These are phyloP conservation scores for Botrytis elliptica DNA, from an alignment of 2,329 filamentous ascomycete species.

Conservation along the genomic window DNA sequence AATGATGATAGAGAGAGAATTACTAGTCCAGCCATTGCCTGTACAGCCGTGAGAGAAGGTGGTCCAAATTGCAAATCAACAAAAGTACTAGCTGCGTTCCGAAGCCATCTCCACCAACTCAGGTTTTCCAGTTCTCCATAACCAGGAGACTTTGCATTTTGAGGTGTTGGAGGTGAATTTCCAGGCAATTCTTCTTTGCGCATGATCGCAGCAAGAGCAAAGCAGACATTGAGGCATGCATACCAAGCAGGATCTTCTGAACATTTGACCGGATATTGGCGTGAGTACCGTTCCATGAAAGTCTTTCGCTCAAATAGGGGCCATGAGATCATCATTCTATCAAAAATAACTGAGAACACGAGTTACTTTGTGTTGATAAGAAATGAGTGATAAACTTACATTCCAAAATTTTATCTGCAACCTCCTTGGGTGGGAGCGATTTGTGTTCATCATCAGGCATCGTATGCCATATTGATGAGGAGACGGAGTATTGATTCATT, in stretches of 20 bases:
- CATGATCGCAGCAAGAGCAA: slow-evolving; percentile 23
- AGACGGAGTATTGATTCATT: neutral
- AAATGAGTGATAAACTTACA: slow-evolving; percentile 24
- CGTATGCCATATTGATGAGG: slow-evolving; percentile 26
- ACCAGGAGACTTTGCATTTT: neutral
- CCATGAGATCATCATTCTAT: slow-evolving; percentile 1
- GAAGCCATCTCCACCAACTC: slow-evolving; percentile 9
- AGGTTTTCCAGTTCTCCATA: neutral
- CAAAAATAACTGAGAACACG: slow-evolving; percentile 11
- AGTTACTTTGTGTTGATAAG: neutral
- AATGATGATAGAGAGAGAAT: slow-evolving; percentile 5
- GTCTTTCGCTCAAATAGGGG: slow-evolving; percentile 27
- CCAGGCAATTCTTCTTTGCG: slow-evolving; percentile 24
- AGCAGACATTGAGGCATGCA: slow-evolving; percentile 32
- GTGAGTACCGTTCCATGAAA: slow-evolving; percentile 27
- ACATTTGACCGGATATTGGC: slow-evolving; percentile 29
- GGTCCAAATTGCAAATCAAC: slow-evolving; percentile 28
- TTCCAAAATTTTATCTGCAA: slow-evolving; percentile 28
- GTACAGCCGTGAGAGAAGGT: slow-evolving; percentile 31
- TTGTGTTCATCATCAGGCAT: slow-evolving; percentile 25
- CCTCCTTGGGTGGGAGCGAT: slow-evolving; percentile 28
- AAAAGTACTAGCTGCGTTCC: slow-evolving; percentile 31
- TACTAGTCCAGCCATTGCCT: slow-evolving; percentile 28
- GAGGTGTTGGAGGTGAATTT: slow-evolving; percentile 6
- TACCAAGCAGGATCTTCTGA: slow-evolving; percentile 31